phyloP scores from a whole-genome alignment of 192 early-diverging fungal genomes.

The Irineochytrium annulatum region DNA sequence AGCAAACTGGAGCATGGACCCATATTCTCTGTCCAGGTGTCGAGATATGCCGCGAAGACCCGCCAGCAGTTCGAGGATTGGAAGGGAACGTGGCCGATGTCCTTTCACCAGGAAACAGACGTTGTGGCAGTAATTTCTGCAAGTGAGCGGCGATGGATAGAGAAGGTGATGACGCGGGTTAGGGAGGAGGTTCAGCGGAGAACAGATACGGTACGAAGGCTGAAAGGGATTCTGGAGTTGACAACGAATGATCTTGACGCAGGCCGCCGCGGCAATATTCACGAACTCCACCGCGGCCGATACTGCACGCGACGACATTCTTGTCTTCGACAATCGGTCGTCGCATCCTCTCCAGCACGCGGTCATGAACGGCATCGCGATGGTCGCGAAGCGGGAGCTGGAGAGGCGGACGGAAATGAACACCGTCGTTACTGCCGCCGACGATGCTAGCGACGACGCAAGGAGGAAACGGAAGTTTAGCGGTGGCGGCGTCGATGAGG shows the following conservation, averaged over 20 bases:
- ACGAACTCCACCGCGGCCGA: no score
- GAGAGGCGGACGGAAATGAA: slow-evolving; percentile 6
- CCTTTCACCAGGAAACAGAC: slow-evolving; percentile 47
- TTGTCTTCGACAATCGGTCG: slow-evolving; percentile 30
- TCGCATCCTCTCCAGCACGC: slow-evolving; percentile 74
- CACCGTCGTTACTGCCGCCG: not conserved
- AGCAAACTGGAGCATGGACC: not conserved
- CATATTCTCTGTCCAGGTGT: not conserved
- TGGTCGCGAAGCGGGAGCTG: slow-evolving; percentile 58
- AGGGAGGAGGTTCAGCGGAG: no score
- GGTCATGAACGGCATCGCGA: slow-evolving; percentile 71
- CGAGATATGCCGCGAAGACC: slow-evolving; percentile 58
- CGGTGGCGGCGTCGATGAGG: slow-evolving; percentile 14
- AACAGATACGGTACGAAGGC: no score
- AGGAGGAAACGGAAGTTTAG: not conserved
- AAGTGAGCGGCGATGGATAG: no score
- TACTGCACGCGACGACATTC: no score
- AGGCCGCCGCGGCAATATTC: no score
- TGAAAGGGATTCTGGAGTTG: no score
- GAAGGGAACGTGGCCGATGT: slow-evolving; percentile 79
- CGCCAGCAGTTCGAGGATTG: slow-evolving; percentile 70
- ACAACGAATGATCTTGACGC: no score
- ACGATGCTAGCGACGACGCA: slow-evolving; percentile 11
- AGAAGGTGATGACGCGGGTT: no score
- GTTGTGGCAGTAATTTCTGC: slow-evolving; percentile 1